phyloP scores from a whole-genome alignment of 768 basidiomycete genomes.

The Xerocomellus chrysenteron region DNA sequence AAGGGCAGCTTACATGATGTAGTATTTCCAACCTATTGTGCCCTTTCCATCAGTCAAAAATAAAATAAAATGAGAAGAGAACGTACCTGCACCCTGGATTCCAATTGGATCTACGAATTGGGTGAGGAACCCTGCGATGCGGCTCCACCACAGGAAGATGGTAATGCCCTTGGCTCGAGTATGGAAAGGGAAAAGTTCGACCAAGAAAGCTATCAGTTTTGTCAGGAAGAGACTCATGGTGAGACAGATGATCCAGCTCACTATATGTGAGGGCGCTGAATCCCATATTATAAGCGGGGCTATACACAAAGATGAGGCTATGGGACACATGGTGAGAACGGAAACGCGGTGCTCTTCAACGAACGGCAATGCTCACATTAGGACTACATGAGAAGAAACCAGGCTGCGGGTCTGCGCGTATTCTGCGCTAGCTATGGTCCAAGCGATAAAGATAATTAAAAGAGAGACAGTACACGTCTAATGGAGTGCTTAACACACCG shows the following conservation, averaged over 20 bases:
- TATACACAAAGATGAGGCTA: neutral
- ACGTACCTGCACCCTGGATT: constrained; percentile 8
- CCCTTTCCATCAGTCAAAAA: neutral
- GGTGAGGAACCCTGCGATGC: constrained; percentile 26
- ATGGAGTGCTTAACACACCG: neutral
- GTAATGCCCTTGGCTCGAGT: constrained; percentile 60
- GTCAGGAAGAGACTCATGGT: neutral
- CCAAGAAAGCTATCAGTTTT: constrained; percentile 38
- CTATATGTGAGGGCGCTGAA: neutral
- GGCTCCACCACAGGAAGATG: constrained; percentile 57
- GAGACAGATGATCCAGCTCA: neutral
- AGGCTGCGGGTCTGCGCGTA: constrained; percentile 13
- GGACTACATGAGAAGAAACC: constrained; percentile 5
- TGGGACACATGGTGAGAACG: neutral
- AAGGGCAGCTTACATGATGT: constrained; percentile 10
- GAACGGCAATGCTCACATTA: constrained; percentile 7
- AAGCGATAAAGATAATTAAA: constrained; percentile 12
- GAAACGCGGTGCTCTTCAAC: neutral
- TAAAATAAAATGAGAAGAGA: neutral
- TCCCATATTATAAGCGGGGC: neutral
- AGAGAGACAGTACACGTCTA: constrained; percentile 17
- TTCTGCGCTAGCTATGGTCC: constrained; percentile 22
- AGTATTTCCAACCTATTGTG: constrained; percentile 14
- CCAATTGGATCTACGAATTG: constrained; percentile 21
- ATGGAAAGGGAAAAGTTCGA: constrained; percentile 65